Evolutionary conservation across 2,329 filamentous ascomycete species (phyloP).

Genomic region (Metarhizium brunneum): DNA sequence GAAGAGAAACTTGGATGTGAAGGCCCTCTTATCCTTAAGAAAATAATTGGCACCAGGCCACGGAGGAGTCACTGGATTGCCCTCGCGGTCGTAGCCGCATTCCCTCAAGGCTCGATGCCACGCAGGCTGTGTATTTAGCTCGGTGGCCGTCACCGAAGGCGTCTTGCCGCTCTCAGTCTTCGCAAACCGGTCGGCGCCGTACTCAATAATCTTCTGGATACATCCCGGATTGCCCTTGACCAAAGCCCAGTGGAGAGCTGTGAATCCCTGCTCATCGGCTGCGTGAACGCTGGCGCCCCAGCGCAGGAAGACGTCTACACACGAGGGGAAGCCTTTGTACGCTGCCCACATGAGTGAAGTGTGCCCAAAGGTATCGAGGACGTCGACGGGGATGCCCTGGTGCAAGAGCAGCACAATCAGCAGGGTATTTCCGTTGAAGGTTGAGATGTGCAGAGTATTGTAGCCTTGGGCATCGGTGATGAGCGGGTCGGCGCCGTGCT

Average conservation of each 20-base stretch:
- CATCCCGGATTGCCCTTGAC: slow-evolving; percentile 87
- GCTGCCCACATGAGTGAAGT: slow-evolving; percentile 98
- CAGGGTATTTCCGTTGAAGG: slow-evolving; percentile 92
- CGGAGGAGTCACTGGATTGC: slow-evolving; percentile 56
- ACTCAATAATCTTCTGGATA: slow-evolving; percentile 90
- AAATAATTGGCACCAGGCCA: slow-evolving; percentile 67
- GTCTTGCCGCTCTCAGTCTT: slow-evolving; percentile 87
- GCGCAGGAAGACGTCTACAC: slow-evolving; percentile 82
- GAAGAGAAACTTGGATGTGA: slow-evolving; percentile 82
- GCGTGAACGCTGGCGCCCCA: slow-evolving; percentile 95
- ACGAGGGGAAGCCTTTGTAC: slow-evolving; percentile 91
- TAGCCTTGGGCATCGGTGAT: slow-evolving; percentile 92
- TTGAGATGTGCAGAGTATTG: slow-evolving; percentile 94
- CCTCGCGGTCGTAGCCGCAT: slow-evolving; percentile 74
- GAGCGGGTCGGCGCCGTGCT: slow-evolving; percentile 85
- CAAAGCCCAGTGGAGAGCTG: slow-evolving; percentile 89
- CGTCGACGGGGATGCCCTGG: slow-evolving; percentile 90
- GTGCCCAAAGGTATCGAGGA: slow-evolving; percentile 80
- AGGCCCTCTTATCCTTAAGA: slow-evolving; percentile 65
- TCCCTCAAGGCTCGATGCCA: slow-evolving; percentile 80
- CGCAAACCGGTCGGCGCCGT: slow-evolving; percentile 87
- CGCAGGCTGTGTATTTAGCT: slow-evolving; percentile 76
- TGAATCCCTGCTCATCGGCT: slow-evolving; percentile 85
- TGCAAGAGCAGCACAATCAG: slow-evolving; percentile 84
- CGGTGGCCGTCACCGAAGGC: slow-evolving; percentile 72